Conservation (phyloP, 2,329 filamentous ascomycete genomes). For the Neurospora crassa region DNA sequence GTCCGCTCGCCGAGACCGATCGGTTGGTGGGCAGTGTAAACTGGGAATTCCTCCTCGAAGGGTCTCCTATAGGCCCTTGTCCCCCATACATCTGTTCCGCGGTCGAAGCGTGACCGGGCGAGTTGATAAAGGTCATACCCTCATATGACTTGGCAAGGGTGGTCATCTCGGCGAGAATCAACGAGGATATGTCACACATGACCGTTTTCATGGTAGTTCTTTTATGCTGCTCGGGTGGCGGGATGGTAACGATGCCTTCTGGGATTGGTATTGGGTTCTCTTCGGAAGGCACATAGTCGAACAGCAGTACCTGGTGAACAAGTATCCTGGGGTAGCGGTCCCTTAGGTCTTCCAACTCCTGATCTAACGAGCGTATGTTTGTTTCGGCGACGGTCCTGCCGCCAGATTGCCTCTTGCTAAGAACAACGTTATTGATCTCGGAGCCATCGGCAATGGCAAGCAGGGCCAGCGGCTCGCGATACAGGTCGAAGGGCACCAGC, state of each 20-base stretch:
- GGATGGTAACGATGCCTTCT: slow-evolving; percentile 63
- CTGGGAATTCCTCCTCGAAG: slow-evolving; percentile 46
- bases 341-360: slow-evolving; percentile 61
- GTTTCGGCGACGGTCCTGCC: slow-evolving; percentile 43
- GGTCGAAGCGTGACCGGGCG: slow-evolving; percentile 48
- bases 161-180: slow-evolving; percentile 67
- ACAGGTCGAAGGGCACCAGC: slow-evolving; percentile 82
- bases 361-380: slow-evolving; percentile 49
- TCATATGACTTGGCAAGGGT: slow-evolving; percentile 64
- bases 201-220: slow-evolving; percentile 73
- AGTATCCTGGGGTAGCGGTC: slow-evolving; percentile 68
- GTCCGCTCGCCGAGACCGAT: slow-evolving; percentile 43
- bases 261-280: slow-evolving; percentile 45
- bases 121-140: slow-evolving; percentile 65
- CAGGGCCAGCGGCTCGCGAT: slow-evolving; percentile 72
- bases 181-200: slow-evolving; percentile 68
- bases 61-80: slow-evolving; percentile 29
- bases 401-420: slow-evolving; percentile 44
- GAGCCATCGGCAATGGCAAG: slow-evolving; percentile 76
- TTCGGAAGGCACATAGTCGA: slow-evolving; percentile 53
- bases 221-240: slow-evolving; percentile 56
- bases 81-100: slow-evolving; percentile 32
- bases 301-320: slow-evolving; percentile 69
- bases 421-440: slow-evolving; percentile 49
- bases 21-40: slow-evolving; percentile 38